Evolutionary conservation across 2,329 filamentous ascomycete genomes (phyloP).

Genomic region (Xylariaceae sp.): DNA sequence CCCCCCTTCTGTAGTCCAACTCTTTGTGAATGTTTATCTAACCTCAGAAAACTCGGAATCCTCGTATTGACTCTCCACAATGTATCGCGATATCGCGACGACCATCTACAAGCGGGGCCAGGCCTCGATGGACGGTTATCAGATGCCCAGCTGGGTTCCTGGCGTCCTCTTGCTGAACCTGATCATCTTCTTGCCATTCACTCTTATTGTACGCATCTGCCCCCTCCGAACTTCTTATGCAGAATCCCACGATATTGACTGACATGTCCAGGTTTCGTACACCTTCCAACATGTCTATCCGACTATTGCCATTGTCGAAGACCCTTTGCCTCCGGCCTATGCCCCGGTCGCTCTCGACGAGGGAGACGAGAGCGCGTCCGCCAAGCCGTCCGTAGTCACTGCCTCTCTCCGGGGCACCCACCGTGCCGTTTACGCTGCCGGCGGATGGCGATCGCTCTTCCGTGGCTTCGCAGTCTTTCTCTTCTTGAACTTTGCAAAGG

Average conservation of each 20-base stretch:
- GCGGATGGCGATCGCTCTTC: conserved; percentile 61
- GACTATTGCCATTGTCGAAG: conserved; percentile 53
- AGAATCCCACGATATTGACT: conserved; percentile 12
- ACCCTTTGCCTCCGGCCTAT: conserved; percentile 51
- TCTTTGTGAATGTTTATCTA: not conserved
- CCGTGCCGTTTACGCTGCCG: conserved; percentile 53
- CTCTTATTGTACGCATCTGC: conserved; percentile 36
- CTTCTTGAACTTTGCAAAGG: conserved; percentile 32
- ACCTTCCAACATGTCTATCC: conserved; percentile 47
- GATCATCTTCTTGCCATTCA: conserved; percentile 41
- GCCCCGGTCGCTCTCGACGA: conserved; percentile 44
- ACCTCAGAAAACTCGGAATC: conserved; percentile 4
- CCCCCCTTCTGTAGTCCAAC: conserved; percentile 1
- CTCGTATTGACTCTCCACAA: too few relatives aligned
- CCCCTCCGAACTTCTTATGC: not conserved
- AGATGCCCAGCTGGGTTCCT: conserved; percentile 38
- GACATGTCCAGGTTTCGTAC: conserved; percentile 40
- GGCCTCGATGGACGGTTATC: conserved; percentile 23
- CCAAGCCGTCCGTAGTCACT: conserved; percentile 39
- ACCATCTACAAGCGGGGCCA: conserved; percentile 35
- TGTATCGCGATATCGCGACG: conserved; percentile 32
- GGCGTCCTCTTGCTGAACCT: conserved; percentile 36
- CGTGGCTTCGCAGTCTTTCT: conserved; percentile 57
- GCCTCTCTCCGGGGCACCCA: conserved; percentile 46
- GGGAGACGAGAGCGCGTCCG: conserved; percentile 33